Conservation (phyloP, 116 monocot species). For the Zostera marina region DNA sequence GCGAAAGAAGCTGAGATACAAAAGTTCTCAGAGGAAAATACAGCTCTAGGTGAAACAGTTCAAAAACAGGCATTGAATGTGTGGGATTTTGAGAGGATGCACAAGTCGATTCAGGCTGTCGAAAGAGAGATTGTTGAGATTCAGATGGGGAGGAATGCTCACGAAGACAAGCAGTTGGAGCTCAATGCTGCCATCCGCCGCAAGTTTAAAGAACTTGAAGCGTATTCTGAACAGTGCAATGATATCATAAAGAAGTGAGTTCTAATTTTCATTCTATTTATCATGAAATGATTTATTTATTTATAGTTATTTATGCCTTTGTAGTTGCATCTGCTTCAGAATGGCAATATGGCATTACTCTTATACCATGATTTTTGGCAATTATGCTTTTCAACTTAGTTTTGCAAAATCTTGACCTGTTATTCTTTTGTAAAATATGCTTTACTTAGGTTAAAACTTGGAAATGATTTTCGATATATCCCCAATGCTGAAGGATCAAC, state of each 20-base stretch:
- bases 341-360: no score
- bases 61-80: conserved; percentile 27
- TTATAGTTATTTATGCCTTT: no score
- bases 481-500: conserved; percentile 51
- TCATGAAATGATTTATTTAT: no score
- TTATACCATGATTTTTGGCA: neutral
- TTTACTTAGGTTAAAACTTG: conserved; percentile 51
- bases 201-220: conserved; percentile 28
- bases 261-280: neutral
- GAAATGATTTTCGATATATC: conserved; percentile 37
- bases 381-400: neutral
- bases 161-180: conserved; percentile 45
- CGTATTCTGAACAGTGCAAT: conserved; percentile 28
- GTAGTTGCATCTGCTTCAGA: no score
- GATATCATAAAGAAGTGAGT: conserved; percentile 16
- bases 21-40: conserved; percentile 26
- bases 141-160: conserved; percentile 12
- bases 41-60: conserved; percentile 25
- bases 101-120: conserved; percentile 32
- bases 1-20: conserved; percentile 23
- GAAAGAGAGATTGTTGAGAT: conserved; percentile 38
- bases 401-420: neutral
- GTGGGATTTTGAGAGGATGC: conserved; percentile 44
- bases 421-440: neutral
- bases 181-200: conserved; percentile 12